Evolutionary conservation across 192 early-diverging fungal species (phyloP).

Genomic region (Backusella morwellensis): DNA sequence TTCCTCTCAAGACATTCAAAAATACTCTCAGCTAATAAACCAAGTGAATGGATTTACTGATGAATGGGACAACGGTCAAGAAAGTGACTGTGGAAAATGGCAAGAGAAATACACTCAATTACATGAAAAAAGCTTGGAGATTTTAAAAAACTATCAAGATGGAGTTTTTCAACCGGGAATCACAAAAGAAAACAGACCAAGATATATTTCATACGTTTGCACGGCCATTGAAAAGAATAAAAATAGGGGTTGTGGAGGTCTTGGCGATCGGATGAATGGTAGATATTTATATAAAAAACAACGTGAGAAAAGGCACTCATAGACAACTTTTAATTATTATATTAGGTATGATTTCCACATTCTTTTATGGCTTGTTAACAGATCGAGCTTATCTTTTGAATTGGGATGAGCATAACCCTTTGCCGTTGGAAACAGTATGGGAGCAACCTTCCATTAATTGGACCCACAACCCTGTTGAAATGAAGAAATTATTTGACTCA

Average conservation of each 20-base stretch:
- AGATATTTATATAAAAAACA: conserved; percentile 4
- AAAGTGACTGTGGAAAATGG: conserved; percentile 40
- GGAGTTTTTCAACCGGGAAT: conserved; percentile 11
- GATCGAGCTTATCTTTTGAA: conserved; percentile 39
- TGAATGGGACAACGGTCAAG: conserved; percentile 6
- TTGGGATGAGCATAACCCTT: conserved; percentile 36
- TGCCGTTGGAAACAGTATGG: conserved; percentile 41
- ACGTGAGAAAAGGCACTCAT: not conserved
- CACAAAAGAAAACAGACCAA: conserved; percentile 16
- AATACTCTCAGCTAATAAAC: not conserved
- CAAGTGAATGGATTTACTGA: not conserved
- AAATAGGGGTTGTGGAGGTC: conserved; percentile 43
- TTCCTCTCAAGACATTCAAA: not conserved
- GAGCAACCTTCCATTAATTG: conserved; percentile 41
- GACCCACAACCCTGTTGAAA: conserved; percentile 30
- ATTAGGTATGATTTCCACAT: conserved; percentile 48
- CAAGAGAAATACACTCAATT: conserved; percentile 35
- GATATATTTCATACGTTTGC: conserved; percentile 39
- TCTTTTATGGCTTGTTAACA: conserved; percentile 40
- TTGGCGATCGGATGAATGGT: conserved; percentile 47
- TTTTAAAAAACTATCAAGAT: conserved; percentile 19
- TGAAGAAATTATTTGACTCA: conserved; percentile 19
- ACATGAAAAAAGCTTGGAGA: conserved; percentile 24
- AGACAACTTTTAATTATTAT: not conserved
- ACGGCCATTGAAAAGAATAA: conserved; percentile 27